Evolutionary conservation across 208 protist genomes (phyloP).

Genomic region (Wallacemonas rigidus): DNA sequence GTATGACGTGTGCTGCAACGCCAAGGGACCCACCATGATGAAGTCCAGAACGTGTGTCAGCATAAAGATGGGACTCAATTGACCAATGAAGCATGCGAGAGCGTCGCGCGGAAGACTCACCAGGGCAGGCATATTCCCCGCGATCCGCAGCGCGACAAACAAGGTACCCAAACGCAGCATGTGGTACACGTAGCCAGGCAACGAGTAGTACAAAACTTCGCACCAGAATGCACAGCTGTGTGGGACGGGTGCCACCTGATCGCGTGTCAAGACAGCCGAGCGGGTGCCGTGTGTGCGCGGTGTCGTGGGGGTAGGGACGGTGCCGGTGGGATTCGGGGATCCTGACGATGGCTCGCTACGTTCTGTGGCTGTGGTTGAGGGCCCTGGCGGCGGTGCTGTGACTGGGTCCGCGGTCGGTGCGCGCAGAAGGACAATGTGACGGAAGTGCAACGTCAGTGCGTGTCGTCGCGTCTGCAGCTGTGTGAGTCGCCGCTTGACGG

Average conservation of each 20-base stretch:
- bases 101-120: constrained; percentile 24
- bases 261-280: neutral
- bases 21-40: neutral
- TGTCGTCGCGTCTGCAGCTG: neutral
- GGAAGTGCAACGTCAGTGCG: neutral
- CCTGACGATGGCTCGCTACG: neutral
- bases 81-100: neutral
- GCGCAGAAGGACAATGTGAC: neutral
- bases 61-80: neutral
- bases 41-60: neutral
- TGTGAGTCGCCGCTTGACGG: neutral
- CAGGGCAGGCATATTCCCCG: constrained; percentile 22
- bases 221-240: neutral
- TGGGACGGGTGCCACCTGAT: neutral
- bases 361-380: neutral
- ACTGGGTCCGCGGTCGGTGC: neutral
- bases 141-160: constrained; percentile 26
- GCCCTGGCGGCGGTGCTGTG: neutral
- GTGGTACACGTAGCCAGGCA: constrained; percentile 28
- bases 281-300: constrained; percentile 5
- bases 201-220: constrained; percentile 23
- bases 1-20: neutral
- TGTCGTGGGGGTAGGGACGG: neutral
- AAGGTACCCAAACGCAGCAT: constrained; percentile 42
- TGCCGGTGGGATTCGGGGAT: neutral